These are phyloP conservation scores for Quercus suber DNA, from an alignment of 306 rosid species.

Conservation along the genomic window DNA sequence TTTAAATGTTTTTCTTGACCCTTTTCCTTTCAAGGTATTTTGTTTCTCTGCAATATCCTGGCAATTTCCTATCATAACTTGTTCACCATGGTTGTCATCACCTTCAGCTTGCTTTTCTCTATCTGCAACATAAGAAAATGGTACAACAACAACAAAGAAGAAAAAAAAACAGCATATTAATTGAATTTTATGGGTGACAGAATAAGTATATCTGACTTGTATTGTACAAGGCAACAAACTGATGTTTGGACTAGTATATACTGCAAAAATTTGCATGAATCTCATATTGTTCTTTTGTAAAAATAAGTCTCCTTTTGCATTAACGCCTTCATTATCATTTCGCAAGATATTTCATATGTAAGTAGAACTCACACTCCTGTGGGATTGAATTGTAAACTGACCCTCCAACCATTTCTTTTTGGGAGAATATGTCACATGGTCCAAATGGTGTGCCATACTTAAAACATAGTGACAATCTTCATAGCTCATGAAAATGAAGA, in stretches of 20 bases:
- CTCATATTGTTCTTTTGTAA: neutral
- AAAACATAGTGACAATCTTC: neutral
- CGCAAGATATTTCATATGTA: neutral
- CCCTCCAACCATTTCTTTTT: neutral
- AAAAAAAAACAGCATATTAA: neutral
- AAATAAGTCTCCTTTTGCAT: neutral
- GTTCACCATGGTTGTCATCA: slow-evolving; percentile 13
- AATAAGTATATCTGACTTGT: slow-evolving; percentile 1
- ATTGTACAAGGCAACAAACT: neutral
- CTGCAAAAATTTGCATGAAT: neutral
- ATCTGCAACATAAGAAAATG: slow-evolving; percentile 30
- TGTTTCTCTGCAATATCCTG: slow-evolving; percentile 19
- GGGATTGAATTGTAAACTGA: neutral
- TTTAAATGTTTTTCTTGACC: slow-evolving; percentile 23
- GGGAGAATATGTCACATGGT: neutral
- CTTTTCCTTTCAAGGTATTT: slow-evolving; percentile 25
- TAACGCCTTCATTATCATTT: neutral
- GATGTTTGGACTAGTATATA: neutral
- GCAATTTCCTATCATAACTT: slow-evolving; percentile 22
- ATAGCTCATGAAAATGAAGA: neutral
- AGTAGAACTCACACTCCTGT: neutral
- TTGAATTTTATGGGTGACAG: neutral
- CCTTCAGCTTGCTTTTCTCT: slow-evolving; percentile 41
- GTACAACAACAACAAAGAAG: neutral
- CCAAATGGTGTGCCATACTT: neutral